Evolutionary conservation across 768 basidiomycete genomes (phyloP), one percentile per base, ranked within the genome.

Genomic region (Mycena haematopus): DNA sequence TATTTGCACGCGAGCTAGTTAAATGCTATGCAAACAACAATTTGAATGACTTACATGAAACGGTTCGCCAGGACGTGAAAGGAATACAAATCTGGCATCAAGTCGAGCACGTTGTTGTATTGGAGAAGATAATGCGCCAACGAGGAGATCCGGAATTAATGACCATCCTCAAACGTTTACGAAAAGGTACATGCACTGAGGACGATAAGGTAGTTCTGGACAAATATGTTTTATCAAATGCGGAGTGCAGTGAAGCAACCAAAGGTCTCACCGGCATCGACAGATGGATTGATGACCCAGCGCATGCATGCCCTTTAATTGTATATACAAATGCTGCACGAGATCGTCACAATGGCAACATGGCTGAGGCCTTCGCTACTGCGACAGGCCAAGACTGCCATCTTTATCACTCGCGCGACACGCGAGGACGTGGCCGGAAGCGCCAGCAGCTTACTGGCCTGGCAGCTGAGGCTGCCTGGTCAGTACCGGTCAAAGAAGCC

Each of bases 111-210:
- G 49, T 58, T 5, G 57, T 58, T 50, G 57, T 58, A 9, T 40
- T 69, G 3, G 55, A 46, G 10, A 60, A 69, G 38, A 63, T 68
- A 29, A 69, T 69, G 68, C 51, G 68, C 10, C 67, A 69, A 57
- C 65, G 51, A 29, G 60, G 50, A 5, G 66, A 67, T 27, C 25
- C 21, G 14, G n/a, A 51, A 11, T 51, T 58, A 27, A 58, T 58
- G 4, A 35, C 44, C 31, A 56, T 38, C 4, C 55, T 56, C 31
- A 56, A 56, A 56, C 55, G 55, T 9, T 31, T n/a, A n/a, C 6
- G 29, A 31, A 31, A 31, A 31, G 29, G 29, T 31, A 31, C 29
- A 31, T 31, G 29, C 29, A 31, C 29, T 4, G 9, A 4, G 4
- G 29, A 31, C 6, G 29, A 31, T 31, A 31, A 31, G 29, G 9